phyloP scores from a whole-genome alignment of 2,329 filamentous ascomycete species.

The Fusarium buharicum region DNA sequence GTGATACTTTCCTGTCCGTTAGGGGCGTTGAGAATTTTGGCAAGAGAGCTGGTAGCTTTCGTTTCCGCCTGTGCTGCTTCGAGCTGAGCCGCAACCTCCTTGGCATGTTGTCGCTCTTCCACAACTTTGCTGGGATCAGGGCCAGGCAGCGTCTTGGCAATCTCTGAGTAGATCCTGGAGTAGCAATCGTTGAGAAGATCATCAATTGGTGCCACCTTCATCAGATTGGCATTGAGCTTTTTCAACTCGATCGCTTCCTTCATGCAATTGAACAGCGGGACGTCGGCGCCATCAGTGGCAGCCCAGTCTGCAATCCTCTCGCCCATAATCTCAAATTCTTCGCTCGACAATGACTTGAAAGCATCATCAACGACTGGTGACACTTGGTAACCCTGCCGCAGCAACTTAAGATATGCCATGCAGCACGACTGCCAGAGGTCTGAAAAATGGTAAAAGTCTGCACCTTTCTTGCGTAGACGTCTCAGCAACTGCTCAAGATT shows the following conservation, averaged over 20 bases:
- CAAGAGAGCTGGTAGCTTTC: constrained; percentile 53
- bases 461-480: constrained; percentile 81
- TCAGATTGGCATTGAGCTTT: constrained; percentile 84
- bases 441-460: constrained; percentile 74
- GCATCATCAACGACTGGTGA: constrained; percentile 61
- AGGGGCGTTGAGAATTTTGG: constrained; percentile 56
- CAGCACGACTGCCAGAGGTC: constrained; percentile 70
- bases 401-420: constrained; percentile 62
- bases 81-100: constrained; percentile 54
- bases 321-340: constrained; percentile 68
- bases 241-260: constrained; percentile 69
- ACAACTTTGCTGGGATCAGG: constrained; percentile 59
- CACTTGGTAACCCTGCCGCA: constrained; percentile 62
- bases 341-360: constrained; percentile 63
- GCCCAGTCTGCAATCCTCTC: constrained; percentile 68
- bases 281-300: constrained; percentile 50
- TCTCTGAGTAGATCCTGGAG: constrained; percentile 75
- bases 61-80: constrained; percentile 50
- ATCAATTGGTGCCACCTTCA: constrained; percentile 87
- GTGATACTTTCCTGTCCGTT: constrained; percentile 53
- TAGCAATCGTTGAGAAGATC: constrained; percentile 95
- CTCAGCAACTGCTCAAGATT: constrained; percentile 83
- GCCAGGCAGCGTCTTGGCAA: constrained; percentile 69
- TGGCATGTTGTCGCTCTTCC: constrained; percentile 57
- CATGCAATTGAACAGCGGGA: constrained; percentile 63